phyloP scores from a whole-genome alignment of 2,329 filamentous ascomycete species.

The Scedosporium apiospermum region DNA sequence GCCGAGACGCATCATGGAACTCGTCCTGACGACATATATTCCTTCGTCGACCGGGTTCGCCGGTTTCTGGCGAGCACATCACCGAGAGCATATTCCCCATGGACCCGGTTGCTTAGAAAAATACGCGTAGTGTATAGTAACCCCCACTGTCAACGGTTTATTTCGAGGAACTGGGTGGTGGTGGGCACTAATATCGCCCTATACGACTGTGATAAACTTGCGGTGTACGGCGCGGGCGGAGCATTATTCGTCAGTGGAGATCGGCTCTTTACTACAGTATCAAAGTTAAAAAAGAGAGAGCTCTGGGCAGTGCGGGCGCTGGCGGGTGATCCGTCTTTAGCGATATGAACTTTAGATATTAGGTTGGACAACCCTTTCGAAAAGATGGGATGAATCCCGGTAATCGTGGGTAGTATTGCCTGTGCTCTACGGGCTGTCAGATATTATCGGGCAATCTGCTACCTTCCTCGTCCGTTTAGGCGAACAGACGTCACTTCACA shows the following conservation, averaged over 20 bases:
- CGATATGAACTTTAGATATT: conserved; percentile 6
- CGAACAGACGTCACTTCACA: neutral
- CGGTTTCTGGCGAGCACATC: neutral
- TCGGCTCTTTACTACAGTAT: neutral
- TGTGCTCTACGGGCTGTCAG: neutral
- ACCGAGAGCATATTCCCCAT: neutral
- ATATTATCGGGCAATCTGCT: neutral
- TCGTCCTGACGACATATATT: neutral
- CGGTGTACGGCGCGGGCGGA: neutral
- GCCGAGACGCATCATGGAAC: neutral
- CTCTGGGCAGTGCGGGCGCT: neutral
- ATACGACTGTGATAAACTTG: neutral
- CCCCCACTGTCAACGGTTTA: neutral
- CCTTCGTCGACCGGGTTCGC: neutral
- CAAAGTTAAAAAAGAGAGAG: neutral
- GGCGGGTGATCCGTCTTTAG: neutral
- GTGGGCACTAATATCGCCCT: neutral
- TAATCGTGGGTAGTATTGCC: neutral
- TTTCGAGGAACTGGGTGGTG: neutral
- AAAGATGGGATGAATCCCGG: neutral
- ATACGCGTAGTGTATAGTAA: neutral
- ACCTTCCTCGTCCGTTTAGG: neutral
- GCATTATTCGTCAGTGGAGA: neutral
- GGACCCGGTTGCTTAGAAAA: neutral
- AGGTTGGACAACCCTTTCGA: conserved; percentile 1